Evolutionary conservation across 192 early-diverging fungal genomes (phyloP), one percentile per base, ranked within the genome.

Genomic region (Rhizophagus clarus): DNA sequence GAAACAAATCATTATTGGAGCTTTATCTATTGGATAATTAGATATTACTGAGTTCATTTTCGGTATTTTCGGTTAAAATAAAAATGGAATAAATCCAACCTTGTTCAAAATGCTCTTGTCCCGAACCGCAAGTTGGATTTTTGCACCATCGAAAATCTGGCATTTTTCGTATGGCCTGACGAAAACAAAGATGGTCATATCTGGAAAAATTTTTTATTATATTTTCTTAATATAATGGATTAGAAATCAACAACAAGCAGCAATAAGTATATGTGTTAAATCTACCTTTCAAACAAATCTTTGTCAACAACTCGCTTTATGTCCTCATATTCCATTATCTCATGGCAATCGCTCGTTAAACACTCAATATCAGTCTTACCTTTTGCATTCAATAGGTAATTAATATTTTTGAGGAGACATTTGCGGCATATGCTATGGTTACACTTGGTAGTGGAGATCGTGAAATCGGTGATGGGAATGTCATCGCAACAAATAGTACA

Each of bases 121-220:
- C 76, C 0, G 63, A 63, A 7, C 76, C 76, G 42, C 76, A 77
- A 28, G 2, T 47, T 15, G 62, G 63, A 67, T 49, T 68, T 15
- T 60, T 32, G n/a, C 76, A 77, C 76, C 76, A 77, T 42, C 63
- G 17, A 67, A 77, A 77, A 66, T 77, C 76, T 10, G 76, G 63
- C 40, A 67, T 49, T 66, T 49, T 15, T 51, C 47, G 24, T 32
- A 74, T 45, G 7, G 45, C 47, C 8, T 74, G 42, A 32, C 72
- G 24, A 14, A 74, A 60, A 14, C 24, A 29, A 15, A 74, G 32
- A 60, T 60, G 2, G 9, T 74, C 72, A 74, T 51, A 51, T 74
- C 72, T 74, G 34, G 15, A 37, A 72, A 72, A 74, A 56, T 56
- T 15, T 74, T 56, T 74, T 12, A 42, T 22, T 69, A 66, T 9